Percentiles rank a stretch among this genome's conserved stretches.
Evolutionary conservation across 2,329 filamentous ascomycete species (phyloP).

Genomic region (Nemania sp.): DNA sequence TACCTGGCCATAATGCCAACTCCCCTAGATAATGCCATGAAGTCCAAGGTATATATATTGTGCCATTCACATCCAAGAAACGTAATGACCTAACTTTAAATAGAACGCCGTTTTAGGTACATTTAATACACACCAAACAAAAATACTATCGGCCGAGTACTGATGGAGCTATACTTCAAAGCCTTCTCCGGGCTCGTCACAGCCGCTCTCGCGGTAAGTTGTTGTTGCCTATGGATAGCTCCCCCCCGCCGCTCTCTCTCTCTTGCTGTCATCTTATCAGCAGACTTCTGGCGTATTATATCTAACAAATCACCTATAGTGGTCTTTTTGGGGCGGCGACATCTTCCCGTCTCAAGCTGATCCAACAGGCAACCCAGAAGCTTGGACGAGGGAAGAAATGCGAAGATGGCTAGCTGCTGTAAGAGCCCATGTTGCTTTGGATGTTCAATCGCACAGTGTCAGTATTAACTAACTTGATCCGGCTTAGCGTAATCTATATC

Average conservation of each 20-base stretch:
- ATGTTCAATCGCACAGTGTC: background rate
- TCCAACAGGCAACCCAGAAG: slow-evolving; percentile 72
- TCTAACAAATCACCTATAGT: slow-evolving; percentile 43
- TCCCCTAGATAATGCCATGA: slow-evolving; percentile 68
- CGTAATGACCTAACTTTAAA: slow-evolving; percentile 23
- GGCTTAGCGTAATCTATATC: slow-evolving; percentile 66
- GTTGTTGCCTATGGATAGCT: background rate
- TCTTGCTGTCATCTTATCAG: background rate
- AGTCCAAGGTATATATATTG: slow-evolving; percentile 62
- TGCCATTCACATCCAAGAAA: background rate
- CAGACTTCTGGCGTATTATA: background rate
- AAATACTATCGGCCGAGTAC: slow-evolving; percentile 22
- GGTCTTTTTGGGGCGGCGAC: slow-evolving; percentile 83
- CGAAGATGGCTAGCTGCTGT: slow-evolving; percentile 80
- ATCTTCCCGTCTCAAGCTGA: slow-evolving; percentile 78
- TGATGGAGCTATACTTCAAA: slow-evolving; percentile 44
- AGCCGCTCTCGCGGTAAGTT: slow-evolving; percentile 66
- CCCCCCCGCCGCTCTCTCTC: background rate
- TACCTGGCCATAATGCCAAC: slow-evolving; percentile 63
- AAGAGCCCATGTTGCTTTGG: slow-evolving; percentile 45
- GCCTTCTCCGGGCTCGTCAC: slow-evolving; percentile 83
- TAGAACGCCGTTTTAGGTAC: slow-evolving; percentile 74
- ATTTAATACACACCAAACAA: slow-evolving; percentile 11
- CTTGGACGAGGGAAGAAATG: slow-evolving; percentile 81
- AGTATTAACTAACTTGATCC: slow-evolving; percentile 14